phyloP scores from a whole-genome alignment of 768 basidiomycete genomes.

The Kockovaella imperatae region DNA sequence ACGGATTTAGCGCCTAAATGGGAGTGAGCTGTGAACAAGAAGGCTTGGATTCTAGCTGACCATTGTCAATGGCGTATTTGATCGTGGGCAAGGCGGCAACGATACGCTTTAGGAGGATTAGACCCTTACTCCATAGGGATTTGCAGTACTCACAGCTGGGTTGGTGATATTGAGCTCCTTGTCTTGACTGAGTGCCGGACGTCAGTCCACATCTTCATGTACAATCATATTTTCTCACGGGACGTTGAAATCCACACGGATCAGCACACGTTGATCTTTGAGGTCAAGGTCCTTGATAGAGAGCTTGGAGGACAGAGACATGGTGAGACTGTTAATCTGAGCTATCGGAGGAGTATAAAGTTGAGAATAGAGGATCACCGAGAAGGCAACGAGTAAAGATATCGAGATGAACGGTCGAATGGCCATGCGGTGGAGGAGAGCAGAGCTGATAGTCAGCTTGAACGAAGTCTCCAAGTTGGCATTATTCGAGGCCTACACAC shows the following conservation, averaged over 20 bases:
- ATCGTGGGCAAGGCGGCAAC: slow-evolving; percentile 94
- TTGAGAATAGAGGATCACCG: neutral
- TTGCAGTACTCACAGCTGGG: slow-evolving; percentile 63
- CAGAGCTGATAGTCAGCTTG: neutral
- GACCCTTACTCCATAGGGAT: slow-evolving; percentile 4
- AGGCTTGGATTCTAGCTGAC: slow-evolving; percentile 46
- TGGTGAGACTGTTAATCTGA: slow-evolving; percentile 41
- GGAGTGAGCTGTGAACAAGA: slow-evolving; percentile 1
- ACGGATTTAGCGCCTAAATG: slow-evolving; percentile 57
- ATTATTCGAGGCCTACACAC: too few relatives aligned
- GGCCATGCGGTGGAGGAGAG: neutral
- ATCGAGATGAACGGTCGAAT: neutral
- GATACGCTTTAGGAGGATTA: slow-evolving; percentile 69
- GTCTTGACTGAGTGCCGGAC: slow-evolving; percentile 51
- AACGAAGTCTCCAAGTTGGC: neutral
- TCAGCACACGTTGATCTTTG: slow-evolving; percentile 52
- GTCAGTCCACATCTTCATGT: neutral
- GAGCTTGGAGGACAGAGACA: slow-evolving; percentile 95
- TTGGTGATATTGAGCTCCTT: slow-evolving; percentile 89
- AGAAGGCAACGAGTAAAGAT: neutral
- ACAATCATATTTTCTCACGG: slow-evolving; percentile 14
- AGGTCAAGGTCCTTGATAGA: slow-evolving; percentile 84
- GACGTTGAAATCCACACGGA: slow-evolving; percentile 44
- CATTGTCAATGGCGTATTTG: slow-evolving; percentile 79
- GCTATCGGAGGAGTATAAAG: neutral